A percentile compares a stretch with the other conserved stretches of the same genome.
Evolutionary conservation across 2,329 filamentous ascomycete species (phyloP).

Genomic region (Aspergillus fructus): DNA sequence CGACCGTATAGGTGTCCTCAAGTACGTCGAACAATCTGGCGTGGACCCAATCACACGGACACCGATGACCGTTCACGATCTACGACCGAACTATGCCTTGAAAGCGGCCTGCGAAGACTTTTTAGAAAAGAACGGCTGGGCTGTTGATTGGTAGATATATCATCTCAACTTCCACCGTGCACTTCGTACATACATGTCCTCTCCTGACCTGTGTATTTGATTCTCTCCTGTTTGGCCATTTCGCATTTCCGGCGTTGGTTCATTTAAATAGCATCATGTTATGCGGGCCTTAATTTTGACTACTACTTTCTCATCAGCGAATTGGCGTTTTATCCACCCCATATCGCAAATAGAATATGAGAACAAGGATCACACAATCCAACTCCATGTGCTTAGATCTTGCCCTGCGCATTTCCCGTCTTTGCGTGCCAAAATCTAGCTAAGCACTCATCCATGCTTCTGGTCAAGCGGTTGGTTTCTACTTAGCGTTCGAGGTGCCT

Average conservation of each 20-base stretch:
- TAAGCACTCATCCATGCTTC: no score
- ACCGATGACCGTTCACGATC: constrained; percentile 64
- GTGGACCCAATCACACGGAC: constrained; percentile 84
- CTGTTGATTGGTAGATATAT: constrained; percentile 72
- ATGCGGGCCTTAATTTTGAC: not conserved
- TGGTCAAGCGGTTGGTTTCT: no score
- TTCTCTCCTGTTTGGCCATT: not conserved
- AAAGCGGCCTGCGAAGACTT: constrained; percentile 84
- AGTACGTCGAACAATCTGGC: constrained; percentile 73
- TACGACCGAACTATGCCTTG: constrained; percentile 78
- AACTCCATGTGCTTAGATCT: no score
- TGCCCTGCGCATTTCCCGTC: no score
- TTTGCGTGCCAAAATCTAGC: no score
- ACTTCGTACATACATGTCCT: not conserved
- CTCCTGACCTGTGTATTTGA: constrained; percentile 10
- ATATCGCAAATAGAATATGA: no score
- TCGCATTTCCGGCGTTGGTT: constrained; percentile 11
- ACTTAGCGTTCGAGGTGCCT: no score
- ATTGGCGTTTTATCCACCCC: not conserved
- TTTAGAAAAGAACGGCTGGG: constrained; percentile 83
- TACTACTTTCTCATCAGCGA: not conserved
- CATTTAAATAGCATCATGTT: not conserved
- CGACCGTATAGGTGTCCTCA: constrained; percentile 79
- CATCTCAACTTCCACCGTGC: constrained; percentile 1
- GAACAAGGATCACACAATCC: no score